Conservation (phyloP, 495 filamentous ascomycete species). For the Acidiella bohemica region DNA sequence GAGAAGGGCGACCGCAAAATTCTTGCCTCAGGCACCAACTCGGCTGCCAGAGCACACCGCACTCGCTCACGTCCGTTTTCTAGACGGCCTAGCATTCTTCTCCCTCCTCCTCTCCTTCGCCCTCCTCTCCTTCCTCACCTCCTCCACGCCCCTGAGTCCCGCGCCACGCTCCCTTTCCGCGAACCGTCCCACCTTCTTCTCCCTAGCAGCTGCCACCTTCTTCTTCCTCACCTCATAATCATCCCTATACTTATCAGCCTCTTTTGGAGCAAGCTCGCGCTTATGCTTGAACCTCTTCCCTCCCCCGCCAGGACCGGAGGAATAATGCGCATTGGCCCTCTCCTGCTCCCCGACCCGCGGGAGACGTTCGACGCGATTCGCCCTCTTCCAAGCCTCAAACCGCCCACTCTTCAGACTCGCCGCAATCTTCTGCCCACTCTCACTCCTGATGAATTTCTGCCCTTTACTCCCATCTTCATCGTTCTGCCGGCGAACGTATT, state of each 20-base stretch:
- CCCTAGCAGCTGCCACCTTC: slow-evolving; percentile 71
- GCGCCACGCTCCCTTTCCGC: slow-evolving; percentile 49
- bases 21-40: too few species aligned
- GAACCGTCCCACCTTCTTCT: slow-evolving; percentile 64
- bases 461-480: slow-evolving; percentile 89
- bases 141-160: slow-evolving; percentile 68
- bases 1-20: too few species aligned
- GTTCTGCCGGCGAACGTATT: slow-evolving; percentile 80
- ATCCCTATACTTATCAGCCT: slow-evolving; percentile 75
- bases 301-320: slow-evolving; percentile 13
- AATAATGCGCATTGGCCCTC: slow-evolving; percentile 28
- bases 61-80: too few species aligned
- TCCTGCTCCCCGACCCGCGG: slow-evolving; percentile 76
- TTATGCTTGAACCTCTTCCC: slow-evolving; percentile 61
- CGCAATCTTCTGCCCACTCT: slow-evolving; percentile 90
- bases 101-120: slow-evolving; percentile 59
- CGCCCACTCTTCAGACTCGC: slow-evolving; percentile 84
- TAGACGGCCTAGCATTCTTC: slow-evolving; percentile 90
- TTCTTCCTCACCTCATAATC: slow-evolving; percentile 87
- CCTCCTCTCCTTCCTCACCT: slow-evolving; percentile 70
- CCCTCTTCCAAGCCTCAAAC: slow-evolving; percentile 80
- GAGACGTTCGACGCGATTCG: slow-evolving; percentile 62
- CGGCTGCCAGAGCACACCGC: too few species aligned
- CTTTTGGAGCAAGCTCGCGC: slow-evolving; percentile 74
- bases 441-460: slow-evolving; percentile 69